Percentiles rank a stretch among this genome's conserved stretches.
Conservation (phyloP, 192 early-diverging fungal genomes). For the Coemansia sp. region DNA sequence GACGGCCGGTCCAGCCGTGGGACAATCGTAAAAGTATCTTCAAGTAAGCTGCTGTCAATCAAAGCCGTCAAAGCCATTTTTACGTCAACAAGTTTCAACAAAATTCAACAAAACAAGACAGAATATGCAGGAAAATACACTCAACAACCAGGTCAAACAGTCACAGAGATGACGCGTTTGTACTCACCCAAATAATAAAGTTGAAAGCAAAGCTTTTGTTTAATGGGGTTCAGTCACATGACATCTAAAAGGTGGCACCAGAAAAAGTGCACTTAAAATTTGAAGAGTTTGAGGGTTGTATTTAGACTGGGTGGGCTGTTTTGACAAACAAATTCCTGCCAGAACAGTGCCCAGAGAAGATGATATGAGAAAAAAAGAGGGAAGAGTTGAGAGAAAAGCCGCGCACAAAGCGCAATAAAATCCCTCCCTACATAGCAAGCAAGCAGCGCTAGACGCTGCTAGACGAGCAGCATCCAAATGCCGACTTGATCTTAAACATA, state of each 20-base stretch:
- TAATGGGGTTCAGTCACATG: background rate
- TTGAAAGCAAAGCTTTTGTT: background rate
- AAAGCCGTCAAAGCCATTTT: background rate
- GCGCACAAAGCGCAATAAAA: background rate
- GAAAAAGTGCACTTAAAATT: background rate
- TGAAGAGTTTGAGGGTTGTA: background rate
- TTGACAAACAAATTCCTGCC: background rate
- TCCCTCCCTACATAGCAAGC: background rate
- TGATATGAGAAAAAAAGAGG: slow-evolving; percentile 1
- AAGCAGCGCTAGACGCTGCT: slow-evolving; percentile 22
- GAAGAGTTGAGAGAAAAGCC: background rate
- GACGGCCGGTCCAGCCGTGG: slow-evolving; percentile 76
- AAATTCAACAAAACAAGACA: background rate
- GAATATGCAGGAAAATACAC: background rate
- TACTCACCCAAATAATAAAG: background rate
- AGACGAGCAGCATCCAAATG: slow-evolving; percentile 47
- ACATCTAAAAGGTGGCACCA: background rate
- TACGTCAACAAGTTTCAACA: background rate
- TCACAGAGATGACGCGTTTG: background rate
- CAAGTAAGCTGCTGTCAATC: slow-evolving; percentile 26
- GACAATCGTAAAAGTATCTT: slow-evolving; percentile 57
- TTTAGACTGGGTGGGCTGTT: background rate
- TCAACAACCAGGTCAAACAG: background rate
- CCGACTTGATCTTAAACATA: slow-evolving; percentile 55
- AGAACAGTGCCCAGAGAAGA: slow-evolving; percentile 2